Percentiles rank a stretch among this genome's conserved stretches.
Conservation (phyloP, 176 grass and related monocot genomes). For the Pharus latifolius region DNA sequence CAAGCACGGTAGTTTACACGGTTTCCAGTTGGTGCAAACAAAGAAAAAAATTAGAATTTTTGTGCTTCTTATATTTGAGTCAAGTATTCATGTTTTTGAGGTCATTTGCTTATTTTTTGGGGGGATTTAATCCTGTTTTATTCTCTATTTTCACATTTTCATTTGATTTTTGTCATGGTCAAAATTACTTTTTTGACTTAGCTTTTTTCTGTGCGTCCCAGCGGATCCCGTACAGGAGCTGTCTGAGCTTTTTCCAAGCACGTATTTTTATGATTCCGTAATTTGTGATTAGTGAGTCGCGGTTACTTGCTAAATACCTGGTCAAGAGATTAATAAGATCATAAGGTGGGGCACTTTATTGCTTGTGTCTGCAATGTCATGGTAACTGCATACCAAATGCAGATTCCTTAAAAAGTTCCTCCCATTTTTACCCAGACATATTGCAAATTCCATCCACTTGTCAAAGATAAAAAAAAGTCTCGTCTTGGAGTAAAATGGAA, state of each 20-base stretch:
- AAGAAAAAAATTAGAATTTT: too few relatives aligned
- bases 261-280: constrained; percentile 24
- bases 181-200: constrained; percentile 17
- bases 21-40: too few relatives aligned
- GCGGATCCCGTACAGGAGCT: neutral
- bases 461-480: neutral
- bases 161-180: neutral
- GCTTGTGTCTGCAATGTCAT: neutral
- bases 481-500: neutral
- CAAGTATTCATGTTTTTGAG: neutral
- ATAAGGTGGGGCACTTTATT: neutral
- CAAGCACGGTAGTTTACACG: neutral
- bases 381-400: constrained; percentile 7
- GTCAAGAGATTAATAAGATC: neutral
- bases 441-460: neutral
- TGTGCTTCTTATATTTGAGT: too few relatives aligned
- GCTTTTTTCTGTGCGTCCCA: constrained; percentile 1
- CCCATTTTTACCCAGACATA: neutral
- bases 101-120: neutral
- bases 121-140: neutral
- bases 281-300: neutral
- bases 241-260: constrained; percentile 2
- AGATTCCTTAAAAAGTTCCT: neutral
- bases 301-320: neutral
- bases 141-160: neutral